Percentiles rank a stretch among this genome's conserved stretches.
Evolutionary conservation across 2,329 filamentous ascomycete species (phyloP).

Genomic region (Microascus cirrosus): DNA sequence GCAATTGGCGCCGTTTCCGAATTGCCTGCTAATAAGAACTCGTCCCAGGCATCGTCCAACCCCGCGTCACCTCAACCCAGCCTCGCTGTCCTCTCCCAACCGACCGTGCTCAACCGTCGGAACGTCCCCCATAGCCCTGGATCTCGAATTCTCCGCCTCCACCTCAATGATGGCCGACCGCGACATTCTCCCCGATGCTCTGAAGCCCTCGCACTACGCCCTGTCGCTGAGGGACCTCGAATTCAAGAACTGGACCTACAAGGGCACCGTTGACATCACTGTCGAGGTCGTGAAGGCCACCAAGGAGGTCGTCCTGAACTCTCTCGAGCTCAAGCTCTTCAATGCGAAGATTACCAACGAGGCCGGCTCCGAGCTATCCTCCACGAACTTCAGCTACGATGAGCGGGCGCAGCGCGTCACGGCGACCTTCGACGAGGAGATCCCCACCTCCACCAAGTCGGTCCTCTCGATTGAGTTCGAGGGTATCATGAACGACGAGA

Average conservation of each 20-base stretch:
- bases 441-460: constrained; percentile 57
- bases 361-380: constrained; percentile 12
- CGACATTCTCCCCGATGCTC: constrained; percentile 49
- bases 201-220: constrained; percentile 79
- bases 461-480: constrained; percentile 61
- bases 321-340: constrained; percentile 70
- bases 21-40: neutral
- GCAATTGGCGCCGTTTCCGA: neutral
- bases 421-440: constrained; percentile 61
- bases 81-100: constrained; percentile 6
- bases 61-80: constrained; percentile 1
- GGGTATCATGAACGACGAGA: constrained; percentile 77
- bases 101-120: constrained; percentile 13
- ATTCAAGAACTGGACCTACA: constrained; percentile 63
- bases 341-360: constrained; percentile 49
- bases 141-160: constrained; percentile 9
- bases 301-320: constrained; percentile 73
- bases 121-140: constrained; percentile 12
- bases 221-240: constrained; percentile 75
- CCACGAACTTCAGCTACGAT: constrained; percentile 67
- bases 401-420: constrained; percentile 74
- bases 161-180: constrained; percentile 40
- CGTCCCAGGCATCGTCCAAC: neutral
- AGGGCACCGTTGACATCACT: constrained; percentile 72
- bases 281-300: constrained; percentile 60